phyloP scores from a whole-genome alignment of 768 basidiomycete genomes.

The Termitomyces sp. region DNA sequence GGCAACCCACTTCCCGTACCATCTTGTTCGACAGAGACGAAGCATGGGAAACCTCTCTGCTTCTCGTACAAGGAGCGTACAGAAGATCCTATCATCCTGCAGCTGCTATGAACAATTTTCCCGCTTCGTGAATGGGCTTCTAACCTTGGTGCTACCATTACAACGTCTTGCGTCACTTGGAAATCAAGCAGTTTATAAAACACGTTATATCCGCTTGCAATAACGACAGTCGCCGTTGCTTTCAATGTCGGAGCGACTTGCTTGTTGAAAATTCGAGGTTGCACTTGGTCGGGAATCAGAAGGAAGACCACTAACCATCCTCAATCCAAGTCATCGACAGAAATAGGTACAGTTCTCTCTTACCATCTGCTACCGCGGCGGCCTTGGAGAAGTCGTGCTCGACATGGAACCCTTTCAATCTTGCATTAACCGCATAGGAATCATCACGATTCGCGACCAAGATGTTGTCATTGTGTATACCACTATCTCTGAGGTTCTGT shows the following conservation, averaged over 20 bases:
- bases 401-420: constrained; percentile 52
- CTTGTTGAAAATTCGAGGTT: constrained; percentile 59
- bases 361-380: constrained; percentile 52
- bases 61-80: constrained; percentile 59
- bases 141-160: constrained; percentile 66
- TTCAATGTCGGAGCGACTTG: constrained; percentile 49
- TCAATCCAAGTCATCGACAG: neutral
- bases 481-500: constrained; percentile 61
- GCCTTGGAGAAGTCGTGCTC: constrained; percentile 56
- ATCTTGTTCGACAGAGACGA: constrained; percentile 62
- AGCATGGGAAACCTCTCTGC: constrained; percentile 61
- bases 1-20: constrained; percentile 46
- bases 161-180: constrained; percentile 49
- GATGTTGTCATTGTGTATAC: constrained; percentile 59
- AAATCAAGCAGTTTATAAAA: constrained; percentile 58
- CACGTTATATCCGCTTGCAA: constrained; percentile 66
- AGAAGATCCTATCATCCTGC: constrained; percentile 65
- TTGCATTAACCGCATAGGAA: constrained; percentile 55
- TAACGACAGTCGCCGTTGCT: constrained; percentile 43
- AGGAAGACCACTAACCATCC: constrained; percentile 48
- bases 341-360: constrained; percentile 8
- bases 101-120: neutral
- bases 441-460: constrained; percentile 57
- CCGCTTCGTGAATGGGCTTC: neutral
- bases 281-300: constrained; percentile 62